Percentiles rank a stretch among this genome's conserved stretches.
phyloP scores from a whole-genome alignment of 139 green algal genomes.

The Coccomyxa sp. region DNA sequence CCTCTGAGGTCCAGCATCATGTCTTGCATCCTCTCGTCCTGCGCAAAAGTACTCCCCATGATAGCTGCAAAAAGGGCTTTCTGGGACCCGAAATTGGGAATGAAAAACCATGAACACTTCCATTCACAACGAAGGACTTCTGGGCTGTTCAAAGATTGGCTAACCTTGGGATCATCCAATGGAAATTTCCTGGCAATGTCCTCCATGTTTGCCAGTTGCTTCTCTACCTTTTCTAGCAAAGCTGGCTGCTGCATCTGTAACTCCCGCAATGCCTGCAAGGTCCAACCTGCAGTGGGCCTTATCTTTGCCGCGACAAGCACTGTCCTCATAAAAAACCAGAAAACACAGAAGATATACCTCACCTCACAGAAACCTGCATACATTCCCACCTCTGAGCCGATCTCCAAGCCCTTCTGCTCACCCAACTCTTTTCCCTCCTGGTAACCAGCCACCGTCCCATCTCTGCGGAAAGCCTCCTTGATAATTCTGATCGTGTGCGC shows the following conservation, averaged over 20 bases:
- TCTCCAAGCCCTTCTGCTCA: slow-evolving; percentile 71
- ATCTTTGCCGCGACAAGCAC: background rate
- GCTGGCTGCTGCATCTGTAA: slow-evolving; percentile 5
- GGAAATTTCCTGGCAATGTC: slow-evolving; percentile 43
- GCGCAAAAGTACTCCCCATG: background rate
- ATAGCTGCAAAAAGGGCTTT: too few relatives aligned
- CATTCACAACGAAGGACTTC: too few relatives aligned
- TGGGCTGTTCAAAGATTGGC: background rate
- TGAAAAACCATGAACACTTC: too few relatives aligned
- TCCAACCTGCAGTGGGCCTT: background rate
- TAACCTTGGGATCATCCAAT: slow-evolving; percentile 45
- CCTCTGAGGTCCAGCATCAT: slow-evolving; percentile 52
- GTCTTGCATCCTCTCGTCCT: slow-evolving; percentile 65
- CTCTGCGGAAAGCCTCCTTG: slow-evolving; percentile 20
- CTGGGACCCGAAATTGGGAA: too few relatives aligned
- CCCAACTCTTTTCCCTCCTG: slow-evolving; percentile 57
- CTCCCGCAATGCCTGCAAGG: background rate
- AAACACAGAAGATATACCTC: background rate
- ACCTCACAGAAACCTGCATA: slow-evolving; percentile 51
- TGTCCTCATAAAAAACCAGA: background rate
- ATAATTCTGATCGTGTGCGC: background rate
- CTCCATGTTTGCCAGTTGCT: slow-evolving; percentile 42
- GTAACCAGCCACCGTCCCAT: slow-evolving; percentile 37
- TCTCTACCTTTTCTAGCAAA: slow-evolving; percentile 31
- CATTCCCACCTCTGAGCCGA: slow-evolving; percentile 70